Evolutionary conservation across 306 rosid species (phyloP), one percentile per base, ranked within the genome.

Genomic region (Oxytropis ochrocephala): DNA sequence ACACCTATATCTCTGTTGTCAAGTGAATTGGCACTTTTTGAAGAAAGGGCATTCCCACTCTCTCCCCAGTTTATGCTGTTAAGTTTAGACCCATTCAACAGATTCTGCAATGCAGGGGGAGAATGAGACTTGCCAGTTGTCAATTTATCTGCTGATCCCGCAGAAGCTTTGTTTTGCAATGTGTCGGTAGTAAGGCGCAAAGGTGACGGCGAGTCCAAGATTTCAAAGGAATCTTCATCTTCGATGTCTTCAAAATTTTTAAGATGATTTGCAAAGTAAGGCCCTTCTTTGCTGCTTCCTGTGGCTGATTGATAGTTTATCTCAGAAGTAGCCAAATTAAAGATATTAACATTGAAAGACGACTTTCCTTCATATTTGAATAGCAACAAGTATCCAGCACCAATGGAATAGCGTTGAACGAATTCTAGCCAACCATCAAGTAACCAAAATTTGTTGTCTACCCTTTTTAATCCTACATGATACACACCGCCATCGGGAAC

Each of bases 291-390:
- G 42, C 76, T 67, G 64, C 81, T 43, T 43, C 66, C 81, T 3
- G 81, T 29, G 42, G 77, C 64, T 32, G 92, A 73, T 63, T 79
- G 86, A 67, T 91, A 95, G 76, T 82, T 89, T 70, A 95, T 82
- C 90, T 89, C 99, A 29, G 96, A 81, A 11, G 91, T 69, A 47
- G 75, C 81, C 82, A 91, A 70, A 76, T 84, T 87, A 60, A 77
- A 94, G 29, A 90, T 79, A 69, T 80, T 78, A 73, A 95, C 93
- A 75, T 54, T 75, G 88, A 95, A 91, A 39, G 86, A 38, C 0
- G 99, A 85, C 79, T 76, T 86, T 49, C 99, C 96, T 76, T 85
- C 88, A 1, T 85, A 91, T 89, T 85, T 83, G 88, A 95, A 95
- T 49, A 85, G 70, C 68, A 95, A 72, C 46, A 95, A 72, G 87